Base-by-base conservation (phyloP, 495 filamentous ascomycete species). In the Neurospora sp. region DNA sequence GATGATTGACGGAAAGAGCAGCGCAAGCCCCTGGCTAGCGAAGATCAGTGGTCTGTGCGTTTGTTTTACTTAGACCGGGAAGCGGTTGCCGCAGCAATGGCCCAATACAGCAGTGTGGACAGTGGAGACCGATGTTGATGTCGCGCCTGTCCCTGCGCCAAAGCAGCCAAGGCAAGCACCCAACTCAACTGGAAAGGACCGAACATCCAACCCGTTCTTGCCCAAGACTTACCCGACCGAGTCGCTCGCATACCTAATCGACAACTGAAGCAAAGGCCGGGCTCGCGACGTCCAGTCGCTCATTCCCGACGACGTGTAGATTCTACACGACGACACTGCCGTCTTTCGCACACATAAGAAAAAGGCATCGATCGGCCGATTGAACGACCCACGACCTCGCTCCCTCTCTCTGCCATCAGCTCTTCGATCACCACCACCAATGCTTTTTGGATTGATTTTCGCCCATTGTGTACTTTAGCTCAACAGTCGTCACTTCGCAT, bases 401-500 rank as follows among this genome's bases (percentile, higher is more conserved):
- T 61, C 53, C 53, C 20, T 59, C 27, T 61, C 22, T 66, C 53
- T 66, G 27, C 53, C 6, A 66, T 37, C 27, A 66, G 53, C 14
- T 66, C 53, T 66, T 66, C 53, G 53, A 66, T 37, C 53, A 66
- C 53, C 53, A 66, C 27, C 53, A 37, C 27, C 22, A 35, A 66
- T 66, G 27, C 53, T 66, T 66, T 31, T 66, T 66, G 53, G 53
- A 66, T 66, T 66, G 14, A 66, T 66, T 37, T 35, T 66, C 14
- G 27, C 53, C 53, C 53, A 35, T 66, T 66, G 27, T 35, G 53
- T 66, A 35, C 53, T 18, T 66, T 35, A 66, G 27, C 53, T 16
- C 53, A 66, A 66, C 53, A 66, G 53, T 66, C 53, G 53, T 66
- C 53, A 66, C 53, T 66, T 37, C n/a, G 69, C 27, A 70, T 70